Evolutionary conservation across 1,284 basidiomycete genomes (phyloP).

Genomic region (Malassezia yamatoensis): DNA sequence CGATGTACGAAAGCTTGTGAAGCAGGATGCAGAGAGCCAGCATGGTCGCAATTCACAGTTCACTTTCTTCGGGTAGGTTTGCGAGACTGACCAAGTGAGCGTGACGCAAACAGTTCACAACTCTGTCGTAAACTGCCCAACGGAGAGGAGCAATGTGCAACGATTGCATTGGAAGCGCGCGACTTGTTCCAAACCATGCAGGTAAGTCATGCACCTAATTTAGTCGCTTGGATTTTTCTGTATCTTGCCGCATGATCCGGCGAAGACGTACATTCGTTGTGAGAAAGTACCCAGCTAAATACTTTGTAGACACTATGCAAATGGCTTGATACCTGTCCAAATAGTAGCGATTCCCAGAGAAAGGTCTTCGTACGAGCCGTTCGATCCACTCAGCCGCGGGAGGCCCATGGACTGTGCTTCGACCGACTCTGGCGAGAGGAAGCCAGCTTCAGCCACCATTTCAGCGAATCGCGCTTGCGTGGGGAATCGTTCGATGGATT

Average conservation of each 20-base stretch:
- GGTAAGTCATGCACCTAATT: background rate
- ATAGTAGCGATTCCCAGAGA: slow-evolving; percentile 44
- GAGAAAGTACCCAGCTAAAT: slow-evolving; percentile 14
- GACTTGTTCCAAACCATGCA: background rate
- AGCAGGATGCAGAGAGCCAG: slow-evolving; percentile 10
- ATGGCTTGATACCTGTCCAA: slow-evolving; percentile 32
- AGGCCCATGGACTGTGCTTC: slow-evolving; percentile 34
- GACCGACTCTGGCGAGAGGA: slow-evolving; percentile 43
- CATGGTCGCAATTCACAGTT: slow-evolving; percentile 6
- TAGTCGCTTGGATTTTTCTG: slow-evolving; percentile 19
- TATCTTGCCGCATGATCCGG: slow-evolving; percentile 17
- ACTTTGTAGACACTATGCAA: slow-evolving; percentile 6
- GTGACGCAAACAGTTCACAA: slow-evolving; percentile 1
- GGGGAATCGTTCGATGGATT: slow-evolving; percentile 92
- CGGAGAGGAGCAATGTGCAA: slow-evolving; percentile 13
- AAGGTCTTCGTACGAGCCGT: slow-evolving; percentile 44
- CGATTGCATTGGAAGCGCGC: slow-evolving; percentile 7
- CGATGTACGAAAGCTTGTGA: slow-evolving; percentile 14
- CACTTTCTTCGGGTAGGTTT: slow-evolving; percentile 14
- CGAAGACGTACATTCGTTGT: slow-evolving; percentile 17
- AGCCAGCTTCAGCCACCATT: slow-evolving; percentile 56
- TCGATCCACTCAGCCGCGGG: slow-evolving; percentile 23
- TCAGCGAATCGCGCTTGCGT: slow-evolving; percentile 76
- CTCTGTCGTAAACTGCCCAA: slow-evolving; percentile 17
- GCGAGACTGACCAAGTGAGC: slow-evolving; percentile 9